Percentiles rank a stretch among this genome's conserved stretches.
phyloP scores from a whole-genome alignment of 2,329 filamentous ascomycete genomes.

The Ilyonectria sp. region DNA sequence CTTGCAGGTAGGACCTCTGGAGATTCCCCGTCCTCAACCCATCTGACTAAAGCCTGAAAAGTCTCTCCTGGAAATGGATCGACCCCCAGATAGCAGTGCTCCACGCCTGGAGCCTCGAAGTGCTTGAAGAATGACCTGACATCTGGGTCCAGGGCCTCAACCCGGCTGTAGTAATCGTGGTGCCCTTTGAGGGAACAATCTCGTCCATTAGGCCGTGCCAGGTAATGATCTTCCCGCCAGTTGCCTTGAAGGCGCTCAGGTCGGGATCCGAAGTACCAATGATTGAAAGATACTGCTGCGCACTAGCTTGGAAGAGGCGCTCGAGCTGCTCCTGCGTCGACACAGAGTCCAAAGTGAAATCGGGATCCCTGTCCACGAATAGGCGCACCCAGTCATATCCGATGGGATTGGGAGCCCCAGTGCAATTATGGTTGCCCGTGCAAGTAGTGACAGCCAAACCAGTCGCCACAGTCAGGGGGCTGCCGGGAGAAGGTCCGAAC shows the following conservation, averaged over 20 bases:
- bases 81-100: constrained; percentile 2
- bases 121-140: constrained; percentile 3
- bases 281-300: constrained; percentile 1
- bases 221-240: background rate
- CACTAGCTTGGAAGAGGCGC: background rate
- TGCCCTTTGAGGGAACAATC: background rate
- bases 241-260: constrained; percentile 2
- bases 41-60: background rate
- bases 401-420: background rate
- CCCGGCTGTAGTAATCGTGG: constrained; percentile 4
- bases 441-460: constrained; percentile 6
- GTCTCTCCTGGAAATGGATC: constrained; percentile 2
- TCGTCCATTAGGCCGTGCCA: constrained; percentile 6
- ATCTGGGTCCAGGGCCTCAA: background rate
- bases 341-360: constrained; percentile 4
- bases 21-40: constrained; percentile 4
- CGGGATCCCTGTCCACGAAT: constrained; percentile 4
- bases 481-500: background rate
- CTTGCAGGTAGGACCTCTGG: background rate
- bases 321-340: constrained; percentile 1
- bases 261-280: constrained; percentile 5
- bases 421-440: background rate
- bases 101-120: constrained; percentile 4
- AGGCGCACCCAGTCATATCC: background rate
- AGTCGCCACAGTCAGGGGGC: background rate